Evolutionary conservation across 2,329 filamentous ascomycete genomes (phyloP), one percentile per base, ranked within the genome.

Genomic region (Ophiocordyceps sinensis): DNA sequence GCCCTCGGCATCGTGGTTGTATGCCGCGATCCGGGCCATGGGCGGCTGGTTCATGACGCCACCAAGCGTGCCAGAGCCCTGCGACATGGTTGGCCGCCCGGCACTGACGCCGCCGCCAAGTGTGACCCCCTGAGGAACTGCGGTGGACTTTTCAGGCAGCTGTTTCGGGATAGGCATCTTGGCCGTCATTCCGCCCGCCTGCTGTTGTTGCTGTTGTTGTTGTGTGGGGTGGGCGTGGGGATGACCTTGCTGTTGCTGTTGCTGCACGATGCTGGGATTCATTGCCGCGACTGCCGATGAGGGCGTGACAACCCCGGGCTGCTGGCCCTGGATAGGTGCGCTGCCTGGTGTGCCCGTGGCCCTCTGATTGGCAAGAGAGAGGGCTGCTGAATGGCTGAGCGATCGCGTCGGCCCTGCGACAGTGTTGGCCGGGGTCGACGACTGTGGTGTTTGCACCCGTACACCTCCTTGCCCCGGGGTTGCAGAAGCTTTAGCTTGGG

Each of bases 11-110:
- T 96, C 89, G 44, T 95, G 79, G 43, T 85, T 84, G 59, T 85
- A 94, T 0, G 79, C 77, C 0, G 87, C 85, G 36, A 85, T 77
- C 55, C 87, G 88, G 42, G 79, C 68, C 45, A 96, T 74, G 2
- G 85, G 85, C 0, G 91, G 88, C 54, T 94, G 87, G 40, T 81
- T 80, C 73, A 95, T 84, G 39, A 91, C 80, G 41, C 87, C 87
- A 41, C 82, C 82, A 1, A 82, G 73, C 7, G 79, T 79, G 47
- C 83, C 84, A 40, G 77, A 79, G 19, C 87, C 87, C 39, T 82
- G 82, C 15, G 78, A 79, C 54, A 91, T 74, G 0, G 89, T 94
- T n/a, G 91, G 91, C 8, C 91, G 79, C 64, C 75, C 56, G 65
- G 75, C 48, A 62, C 76, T 65, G 17, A 72, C 66, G 32, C 73